These are phyloP conservation scores for Exophiala dermatitidis DNA, from an alignment of 2,329 filamentous ascomycete genomes.

Conservation along the genomic window DNA sequence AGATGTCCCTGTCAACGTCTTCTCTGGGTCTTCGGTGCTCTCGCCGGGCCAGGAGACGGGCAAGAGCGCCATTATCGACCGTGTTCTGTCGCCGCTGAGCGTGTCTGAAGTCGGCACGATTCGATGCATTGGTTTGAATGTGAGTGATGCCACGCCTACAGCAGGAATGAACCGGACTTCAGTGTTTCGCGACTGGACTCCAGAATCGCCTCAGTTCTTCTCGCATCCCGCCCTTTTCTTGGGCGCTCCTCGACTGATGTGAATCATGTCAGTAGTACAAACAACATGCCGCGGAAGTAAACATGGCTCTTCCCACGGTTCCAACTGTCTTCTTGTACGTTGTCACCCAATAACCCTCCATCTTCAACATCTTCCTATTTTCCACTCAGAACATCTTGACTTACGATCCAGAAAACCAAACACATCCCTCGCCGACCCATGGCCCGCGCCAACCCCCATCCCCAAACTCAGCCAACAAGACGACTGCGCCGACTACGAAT, in stretches of 20 bases:
- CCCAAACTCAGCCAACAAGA: slow-evolving; percentile 33
- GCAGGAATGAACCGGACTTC: too few species aligned
- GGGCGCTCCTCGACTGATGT: background rate
- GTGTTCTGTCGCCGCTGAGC: slow-evolving; percentile 33
- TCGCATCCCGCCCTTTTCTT: too few species aligned
- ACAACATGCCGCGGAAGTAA: slow-evolving; percentile 37
- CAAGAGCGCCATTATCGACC: slow-evolving; percentile 41
- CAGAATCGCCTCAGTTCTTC: too few species aligned
- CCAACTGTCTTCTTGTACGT: slow-evolving; percentile 34
- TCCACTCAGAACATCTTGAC: background rate
- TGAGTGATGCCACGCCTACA: background rate
- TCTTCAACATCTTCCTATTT: too few species aligned
- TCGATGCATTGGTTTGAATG: slow-evolving; percentile 43
- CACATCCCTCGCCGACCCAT: slow-evolving; percentile 32
- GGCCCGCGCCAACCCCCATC: slow-evolving; percentile 29
- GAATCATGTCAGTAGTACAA: slow-evolving; percentile 28
- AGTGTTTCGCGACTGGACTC: too few species aligned
- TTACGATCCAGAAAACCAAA: slow-evolving; percentile 27
- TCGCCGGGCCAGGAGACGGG: slow-evolving; percentile 47
- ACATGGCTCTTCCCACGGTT: slow-evolving; percentile 33
- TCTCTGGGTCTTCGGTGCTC: slow-evolving; percentile 53
- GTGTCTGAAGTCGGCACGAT: slow-evolving; percentile 36
- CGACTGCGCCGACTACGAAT: slow-evolving; percentile 39
- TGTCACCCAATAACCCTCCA: too few species aligned
- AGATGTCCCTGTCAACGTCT: slow-evolving; percentile 51